Base-by-base conservation (phyloP, 257 asterid genomes). In the Jacaranda copaia region DNA sequence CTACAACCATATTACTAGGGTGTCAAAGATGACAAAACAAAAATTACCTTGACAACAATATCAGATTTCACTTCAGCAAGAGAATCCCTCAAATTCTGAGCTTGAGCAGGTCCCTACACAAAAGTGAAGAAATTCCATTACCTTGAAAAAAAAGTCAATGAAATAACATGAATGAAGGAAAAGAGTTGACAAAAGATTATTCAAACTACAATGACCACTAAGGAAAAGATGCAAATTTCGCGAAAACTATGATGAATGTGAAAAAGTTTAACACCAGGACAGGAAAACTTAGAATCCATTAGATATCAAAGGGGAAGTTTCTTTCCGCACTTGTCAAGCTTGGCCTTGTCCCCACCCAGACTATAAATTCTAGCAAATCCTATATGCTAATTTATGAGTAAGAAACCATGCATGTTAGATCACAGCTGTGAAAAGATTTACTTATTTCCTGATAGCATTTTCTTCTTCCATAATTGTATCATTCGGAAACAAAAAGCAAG, bases 41-140 rank as follows among this genome's bases (percentile, higher is more conserved):
- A 76, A 36, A 40, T 66, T 72, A 92, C 98, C 97, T 95, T 95
- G 61, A 95, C 97, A 72, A 91, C 96, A 75, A 92, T 88, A 81
- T 89, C 94, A 19, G 98, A 92, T 42, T 88, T 91, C 9, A 79
- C 85, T 68, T 95, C 99, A 6, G 85, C 86, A 13, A 92, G 88
- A 43, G 99, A 95, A 81, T 95, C 99, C 78, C 91, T 91, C 66
- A 95, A 77, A 72, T 95, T 95, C 84, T 95, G 99, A 75, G 99
- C 99, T 84, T 95, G 99, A 53, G 99, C 99, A 53, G 99, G 99
- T 55, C 99, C 99, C 99, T 94, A 72, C 62, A 25, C 32, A 25
- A 25, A 25, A 25, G 32, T 2, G 2, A 25, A 25, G 32, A 25
- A 25, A 25, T 25, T 70, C 35, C 73, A 3, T 25, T 25, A 65